Conservation (phyloP, 2,329 filamentous ascomycete genomes). For the Xylariaceae sp. region DNA sequence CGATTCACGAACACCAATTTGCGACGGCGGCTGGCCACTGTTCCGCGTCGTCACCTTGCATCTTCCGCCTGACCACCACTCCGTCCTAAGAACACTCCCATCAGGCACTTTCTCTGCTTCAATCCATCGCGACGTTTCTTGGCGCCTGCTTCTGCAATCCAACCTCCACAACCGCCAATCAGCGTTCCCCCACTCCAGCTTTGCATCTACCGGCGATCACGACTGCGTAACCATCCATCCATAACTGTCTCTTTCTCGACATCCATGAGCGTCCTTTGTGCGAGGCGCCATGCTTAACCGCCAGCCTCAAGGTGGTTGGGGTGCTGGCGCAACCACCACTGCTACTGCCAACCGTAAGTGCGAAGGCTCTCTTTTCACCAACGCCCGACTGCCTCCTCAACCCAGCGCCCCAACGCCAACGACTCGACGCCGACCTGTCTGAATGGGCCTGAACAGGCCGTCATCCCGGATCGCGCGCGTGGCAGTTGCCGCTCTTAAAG, state of each 20-base stretch:
- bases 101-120: no score
- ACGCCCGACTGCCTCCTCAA: conserved; percentile 11
- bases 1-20: no score
- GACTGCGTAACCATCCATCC: neutral
- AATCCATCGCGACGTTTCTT: no score
- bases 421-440: conserved; percentile 1
- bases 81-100: no score
- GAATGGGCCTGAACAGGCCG: no score
- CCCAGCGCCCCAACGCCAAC: neutral
- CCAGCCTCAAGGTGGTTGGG: conserved; percentile 27
- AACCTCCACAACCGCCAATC: no score
- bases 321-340: conserved; percentile 19
- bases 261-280: conserved; percentile 22
- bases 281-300: conserved; percentile 27
- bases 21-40: no score
- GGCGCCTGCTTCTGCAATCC: no score
- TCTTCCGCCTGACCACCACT: no score
- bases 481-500: no score
- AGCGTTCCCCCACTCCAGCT: neutral
- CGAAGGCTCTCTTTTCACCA: conserved; percentile 21
- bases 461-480: no score
- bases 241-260: neutral
- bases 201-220: neutral
- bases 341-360: conserved; percentile 30
- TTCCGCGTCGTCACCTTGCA: no score